A percentile compares a stretch with the other conserved stretches of the same genome.
These are phyloP conservation scores for Argentina anserina DNA, from an alignment of 306 rosid species.

Conservation along the genomic window DNA sequence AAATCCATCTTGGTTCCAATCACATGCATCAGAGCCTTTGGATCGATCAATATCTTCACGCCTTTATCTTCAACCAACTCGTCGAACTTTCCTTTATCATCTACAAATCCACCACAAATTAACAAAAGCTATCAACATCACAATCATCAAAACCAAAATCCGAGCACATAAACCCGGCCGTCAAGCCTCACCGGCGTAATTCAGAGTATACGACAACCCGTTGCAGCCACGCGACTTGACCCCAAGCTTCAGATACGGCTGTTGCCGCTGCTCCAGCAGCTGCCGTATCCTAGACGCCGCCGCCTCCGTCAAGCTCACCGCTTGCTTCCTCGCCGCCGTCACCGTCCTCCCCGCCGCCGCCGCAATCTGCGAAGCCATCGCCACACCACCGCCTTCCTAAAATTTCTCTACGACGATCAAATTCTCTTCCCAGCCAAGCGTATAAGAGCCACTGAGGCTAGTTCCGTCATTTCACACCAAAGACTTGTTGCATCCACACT, in stretches of 20 bases:
- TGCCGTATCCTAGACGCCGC: slow-evolving; percentile 69
- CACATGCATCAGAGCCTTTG: slow-evolving; percentile 97
- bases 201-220: slow-evolving; percentile 81
- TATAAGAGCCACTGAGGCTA: background rate
- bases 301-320: slow-evolving; percentile 56
- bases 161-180: background rate
- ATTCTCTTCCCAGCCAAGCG: background rate
- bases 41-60: slow-evolving; percentile 85
- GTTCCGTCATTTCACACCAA: background rate
- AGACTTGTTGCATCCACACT: background rate
- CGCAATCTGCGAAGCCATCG: slow-evolving; percentile 45
- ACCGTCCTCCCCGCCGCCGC: slow-evolving; percentile 33
- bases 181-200: slow-evolving; percentile 63
- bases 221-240: slow-evolving; percentile 97
- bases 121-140: background rate
- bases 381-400: background rate
- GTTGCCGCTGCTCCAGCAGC: slow-evolving; percentile 70
- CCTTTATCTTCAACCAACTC: slow-evolving; percentile 90
- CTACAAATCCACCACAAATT: slow-evolving; percentile 35
- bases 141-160: background rate
- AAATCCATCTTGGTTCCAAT: slow-evolving; percentile 97
- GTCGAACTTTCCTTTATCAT: slow-evolving; percentile 89
- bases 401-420: background rate
- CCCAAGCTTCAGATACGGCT: slow-evolving; percentile 71
- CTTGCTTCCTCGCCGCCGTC: slow-evolving; percentile 61